Conservation (phyloP, 129 eudicot genomes). For the Tagetes patula region DNA sequence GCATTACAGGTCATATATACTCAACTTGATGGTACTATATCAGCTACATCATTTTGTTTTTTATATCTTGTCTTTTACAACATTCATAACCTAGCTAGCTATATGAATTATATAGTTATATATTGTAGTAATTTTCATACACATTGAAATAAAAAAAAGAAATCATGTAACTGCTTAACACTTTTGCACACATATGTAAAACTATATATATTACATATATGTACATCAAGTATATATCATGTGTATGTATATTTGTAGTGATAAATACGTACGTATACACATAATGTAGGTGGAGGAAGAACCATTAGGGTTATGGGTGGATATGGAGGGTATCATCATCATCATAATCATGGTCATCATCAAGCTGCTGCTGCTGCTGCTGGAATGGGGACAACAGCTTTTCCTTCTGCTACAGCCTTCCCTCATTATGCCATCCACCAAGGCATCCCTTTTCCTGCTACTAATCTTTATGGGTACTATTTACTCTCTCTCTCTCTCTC, state of each 20-base stretch:
- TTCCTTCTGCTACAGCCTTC: conserved; percentile 77
- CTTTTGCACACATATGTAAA: conserved; percentile 1
- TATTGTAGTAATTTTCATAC: background rate
- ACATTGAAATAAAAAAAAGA: background rate
- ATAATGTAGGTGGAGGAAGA: conserved; percentile 55
- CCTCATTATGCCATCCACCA: conserved; percentile 98
- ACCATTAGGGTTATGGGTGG: conserved; percentile 63
- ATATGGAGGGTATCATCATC: conserved; percentile 47
- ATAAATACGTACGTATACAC: background rate
- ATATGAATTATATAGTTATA: no score
- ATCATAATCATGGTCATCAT: conserved; percentile 40
- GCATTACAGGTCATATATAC: conserved; percentile 57
- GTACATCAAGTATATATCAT: background rate
- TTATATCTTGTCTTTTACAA: background rate
- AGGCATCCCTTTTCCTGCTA: conserved; percentile 81
- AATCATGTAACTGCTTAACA: background rate
- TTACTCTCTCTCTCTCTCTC: background rate
- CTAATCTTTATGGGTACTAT: conserved; percentile 69
- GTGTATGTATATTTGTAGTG: background rate
- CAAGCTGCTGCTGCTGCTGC: conserved; percentile 31
- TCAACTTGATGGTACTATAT: conserved; percentile 37
- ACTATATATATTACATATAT: background rate
- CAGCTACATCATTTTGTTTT: conserved; percentile 18
- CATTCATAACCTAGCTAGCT: background rate
- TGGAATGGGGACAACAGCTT: conserved; percentile 61